Conservation (phyloP, 2,329 filamentous ascomycete genomes). For the Bimuria novae-zelandiae region DNA sequence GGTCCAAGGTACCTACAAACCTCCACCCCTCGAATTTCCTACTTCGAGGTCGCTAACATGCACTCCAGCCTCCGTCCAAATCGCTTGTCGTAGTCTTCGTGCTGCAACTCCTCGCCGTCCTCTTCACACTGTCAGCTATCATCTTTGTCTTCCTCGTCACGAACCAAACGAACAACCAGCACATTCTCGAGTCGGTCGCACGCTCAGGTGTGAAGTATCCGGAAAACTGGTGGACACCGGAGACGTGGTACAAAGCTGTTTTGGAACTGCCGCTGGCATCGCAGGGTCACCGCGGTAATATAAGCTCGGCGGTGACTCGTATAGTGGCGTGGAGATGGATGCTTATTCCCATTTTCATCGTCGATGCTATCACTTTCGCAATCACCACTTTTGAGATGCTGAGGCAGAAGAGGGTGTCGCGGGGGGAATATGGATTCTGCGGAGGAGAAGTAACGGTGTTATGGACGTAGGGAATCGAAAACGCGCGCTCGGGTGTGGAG, state of each 20-base stretch:
- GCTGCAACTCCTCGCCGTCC: conserved; percentile 32
- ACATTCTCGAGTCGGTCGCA: conserved; percentile 27
- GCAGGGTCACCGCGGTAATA: conserved; percentile 18
- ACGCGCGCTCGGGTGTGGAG: conserved; percentile 23
- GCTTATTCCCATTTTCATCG: conserved; percentile 34
- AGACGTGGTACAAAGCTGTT: conserved; percentile 41
- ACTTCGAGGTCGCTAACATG: not conserved
- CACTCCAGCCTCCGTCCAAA: conserved; percentile 25
- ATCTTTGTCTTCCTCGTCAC: conserved; percentile 39
- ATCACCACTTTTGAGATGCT: conserved; percentile 23
- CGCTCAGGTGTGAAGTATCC: conserved; percentile 28
- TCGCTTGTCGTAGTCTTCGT: conserved; percentile 43
- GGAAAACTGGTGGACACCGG: conserved; percentile 36
- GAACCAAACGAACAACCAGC: conserved; percentile 32
- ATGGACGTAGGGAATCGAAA: not conserved
- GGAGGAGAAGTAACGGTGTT: conserved; percentile 1
- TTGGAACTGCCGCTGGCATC: conserved; percentile 33
- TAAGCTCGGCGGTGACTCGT: conserved; percentile 25
- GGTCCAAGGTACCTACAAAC: conserved; percentile 17
- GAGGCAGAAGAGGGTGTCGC: conserved; percentile 25
- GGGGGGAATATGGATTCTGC: not conserved
- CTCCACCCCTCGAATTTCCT: not conserved
- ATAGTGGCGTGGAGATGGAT: conserved; percentile 44
- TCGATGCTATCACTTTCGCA: conserved; percentile 26
- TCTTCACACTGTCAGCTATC: conserved; percentile 38